Conservation (phyloP, 345 rosid species). For the rapeseed (Brassica napus) region Da-Ae NC_063445.1:53464501-53465000, state of each 20-base stretch:
- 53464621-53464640: conserved; percentile 56
- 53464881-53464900: not conserved
- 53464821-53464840: not conserved
- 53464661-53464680: not conserved
- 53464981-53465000: not conserved
- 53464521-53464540: conserved; percentile 36
- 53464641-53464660: no score
- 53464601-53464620: conserved; percentile 58
- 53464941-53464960: conserved; percentile 4
- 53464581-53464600: conserved; percentile 43
- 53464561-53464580: conserved; percentile 52
- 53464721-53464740: conserved; percentile 62
- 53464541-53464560: conserved; percentile 58
- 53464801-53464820: conserved; percentile 21
- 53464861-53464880: conserved; percentile 29
- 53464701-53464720: conserved; percentile 48
- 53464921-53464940: conserved; percentile 29
- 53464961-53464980: conserved; percentile 21
- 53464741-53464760: conserved; percentile 57
- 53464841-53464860: conserved; percentile 6
- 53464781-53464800: conserved; percentile 16
- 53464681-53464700: not conserved
- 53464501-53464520: conserved; percentile 45
- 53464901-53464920: not conserved
- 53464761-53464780: conserved; percentile 51